Base-by-base conservation (phyloP, 2,329 filamentous ascomycete species). In the Colletotrichum spinosum region DNA sequence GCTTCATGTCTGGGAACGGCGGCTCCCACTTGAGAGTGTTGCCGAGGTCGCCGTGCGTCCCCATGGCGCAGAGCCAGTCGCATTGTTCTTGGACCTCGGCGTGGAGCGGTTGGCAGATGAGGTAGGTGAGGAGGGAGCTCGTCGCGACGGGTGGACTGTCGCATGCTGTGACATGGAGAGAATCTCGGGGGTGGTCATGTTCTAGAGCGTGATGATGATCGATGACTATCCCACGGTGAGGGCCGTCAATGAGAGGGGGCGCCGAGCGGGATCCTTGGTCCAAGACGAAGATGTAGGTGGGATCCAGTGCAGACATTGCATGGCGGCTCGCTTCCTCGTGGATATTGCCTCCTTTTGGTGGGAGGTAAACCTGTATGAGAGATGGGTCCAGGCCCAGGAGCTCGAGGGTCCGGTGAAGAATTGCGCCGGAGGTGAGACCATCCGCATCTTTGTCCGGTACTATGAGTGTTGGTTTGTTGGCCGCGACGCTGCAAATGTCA, bases 381-480 rank as follows among this genome's bases (percentile, higher is more conserved):
- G 79, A 74, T 8, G 79, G 68, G 9, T 83, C 74, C 1, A 91
- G 80, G 2, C 89, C 89, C 0, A 92, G 83, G 2, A 86, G 75
- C 2, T 84, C 74, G 4, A 92, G 78, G 0, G 88, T 90, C 59
- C 84, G 85, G 60, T 86, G 79, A 2, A 92, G 73, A 37, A 91
- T 91, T 1, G 85, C 84, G 1, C 89, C 90, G 2, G 89, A 86
- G 2, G 85, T 85, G 3, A 92, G 78, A 0, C 89, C 90, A 73
- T 92, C 89, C 3, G 88, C 88, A 69, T 91, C 89, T 71, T 91
- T 91, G 72, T 92, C 89, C 0, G 90, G 90, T 0, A 91, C 81
- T 12, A 92, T 87, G 15, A 91, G 74, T 1, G 84, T 86, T 41
- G 77, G 79, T 60, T 86, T 80, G 9, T 81, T 75, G 10, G 84